Base-by-base conservation (phyloP, 2,329 filamentous ascomycete genomes). In the Hypoxylon sp. region DNA sequence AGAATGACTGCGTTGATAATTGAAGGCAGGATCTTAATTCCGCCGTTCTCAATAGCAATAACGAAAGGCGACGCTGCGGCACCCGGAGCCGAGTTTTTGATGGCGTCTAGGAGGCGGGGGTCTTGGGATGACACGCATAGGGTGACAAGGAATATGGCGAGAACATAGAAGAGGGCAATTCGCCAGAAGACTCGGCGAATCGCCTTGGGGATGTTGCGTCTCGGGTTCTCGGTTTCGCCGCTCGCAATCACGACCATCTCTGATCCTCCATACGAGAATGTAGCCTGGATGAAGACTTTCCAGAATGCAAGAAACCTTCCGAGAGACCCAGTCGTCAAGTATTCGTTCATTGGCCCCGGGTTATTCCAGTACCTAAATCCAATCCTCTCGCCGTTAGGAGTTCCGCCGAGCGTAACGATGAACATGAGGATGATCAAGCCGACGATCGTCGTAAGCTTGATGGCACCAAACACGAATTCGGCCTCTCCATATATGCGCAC, bases 151-250 rank as follows among this genome's bases (percentile, higher is more conserved):
- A 92, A 83, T 8, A 88, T 86, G 5, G 89, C 90, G 1, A 91
- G 82, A 1, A 91, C 84, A 79, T 92, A 92, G 78, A 92, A 92
- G 1, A 86, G 80, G 0, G 87, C 87, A 44, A 92, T 83, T 64
- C 91, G 86, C 79, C 90, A 91, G 79, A 92, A 92, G 5, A 92
- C 89, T 35, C 87, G 86, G 52, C 90, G 90, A 76, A 87, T 90
- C 0, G 91, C 90, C 66, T 85, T 87, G 1, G 90, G 90, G 73
- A 93, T 86, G 31, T 88, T 85, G 22, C 81, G 81, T 24, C 88
- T 84, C 1, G 89, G 89, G 69, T 90, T 88, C 70, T 88, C 84
- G 0, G 88, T 85, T 76, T 91, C 89, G 10, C 86, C 88, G 3
- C 88, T 86, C 0, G 81, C 80, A 29, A 82, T 78, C 26, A 80